These are phyloP conservation scores for Akebia trifoliata DNA, from an alignment of 164 flowering plant genomes.

Conservation along the genomic window DNA sequence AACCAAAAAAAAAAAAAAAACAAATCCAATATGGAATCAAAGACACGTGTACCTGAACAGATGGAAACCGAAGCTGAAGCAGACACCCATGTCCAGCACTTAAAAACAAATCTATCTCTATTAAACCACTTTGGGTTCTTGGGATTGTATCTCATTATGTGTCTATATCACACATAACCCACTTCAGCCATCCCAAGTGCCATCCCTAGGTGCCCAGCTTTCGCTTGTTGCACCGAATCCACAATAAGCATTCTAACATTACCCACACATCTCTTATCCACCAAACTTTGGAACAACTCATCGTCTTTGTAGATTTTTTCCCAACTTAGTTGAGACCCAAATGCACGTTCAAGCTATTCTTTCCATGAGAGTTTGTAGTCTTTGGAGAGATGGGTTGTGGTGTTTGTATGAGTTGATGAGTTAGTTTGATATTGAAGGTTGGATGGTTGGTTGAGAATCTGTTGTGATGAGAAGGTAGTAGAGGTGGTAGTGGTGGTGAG, in stretches of 20 bases:
- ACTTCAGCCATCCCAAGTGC: constrained; percentile 50
- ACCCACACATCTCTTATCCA: constrained; percentile 39
- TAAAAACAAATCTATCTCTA: constrained; percentile 47
- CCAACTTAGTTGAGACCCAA: constrained; percentile 6
- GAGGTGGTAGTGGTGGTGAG: constrained; percentile 7
- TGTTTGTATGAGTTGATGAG: background rate
- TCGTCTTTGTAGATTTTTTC: constrained; percentile 11
- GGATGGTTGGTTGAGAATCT: background rate
- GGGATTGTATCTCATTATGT: constrained; percentile 42
- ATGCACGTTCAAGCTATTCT: constrained; percentile 27
- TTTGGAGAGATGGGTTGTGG: constrained; percentile 8
- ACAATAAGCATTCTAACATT: constrained; percentile 44
- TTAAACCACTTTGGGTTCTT: constrained; percentile 49
- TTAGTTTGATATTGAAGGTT: constrained; percentile 6
- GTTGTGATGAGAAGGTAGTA: background rate
- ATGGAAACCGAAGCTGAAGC: constrained; percentile 45
- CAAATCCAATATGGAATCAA: background rate
- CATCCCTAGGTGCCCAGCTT: constrained; percentile 54
- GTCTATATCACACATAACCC: constrained; percentile 32
- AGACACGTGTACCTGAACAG: constrained; percentile 31
- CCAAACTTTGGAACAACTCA: constrained; percentile 25
- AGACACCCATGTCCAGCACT: constrained; percentile 54
- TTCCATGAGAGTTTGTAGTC: constrained; percentile 35
- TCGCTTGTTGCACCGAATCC: constrained; percentile 38
- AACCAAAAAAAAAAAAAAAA: background rate